Evolutionary conservation across 176 grass and related monocot species (phyloP).

Genomic region (Paspalum notatum): DNA sequence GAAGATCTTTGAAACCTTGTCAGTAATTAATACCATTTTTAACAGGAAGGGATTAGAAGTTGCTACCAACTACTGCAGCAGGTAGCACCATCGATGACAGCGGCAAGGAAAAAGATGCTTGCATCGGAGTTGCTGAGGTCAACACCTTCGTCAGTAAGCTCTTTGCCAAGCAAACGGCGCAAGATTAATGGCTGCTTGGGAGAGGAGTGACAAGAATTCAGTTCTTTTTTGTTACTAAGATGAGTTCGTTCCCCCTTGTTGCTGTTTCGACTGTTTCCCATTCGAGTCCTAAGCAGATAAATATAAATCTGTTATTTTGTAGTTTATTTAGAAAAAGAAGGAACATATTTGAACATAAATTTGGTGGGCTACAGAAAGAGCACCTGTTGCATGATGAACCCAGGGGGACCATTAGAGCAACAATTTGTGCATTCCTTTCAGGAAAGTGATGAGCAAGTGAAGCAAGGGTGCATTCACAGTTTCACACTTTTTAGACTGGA

Average conservation of each 20-base stretch:
- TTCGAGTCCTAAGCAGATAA: background rate
- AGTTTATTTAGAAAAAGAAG: background rate
- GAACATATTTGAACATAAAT: slow-evolving; percentile 12
- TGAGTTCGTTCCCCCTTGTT: slow-evolving; percentile 19
- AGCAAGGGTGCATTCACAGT: slow-evolving; percentile 2
- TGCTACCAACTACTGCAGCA: slow-evolving; percentile 61
- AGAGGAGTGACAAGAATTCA: slow-evolving; percentile 20
- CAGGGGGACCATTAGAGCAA: background rate
- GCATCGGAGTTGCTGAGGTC: background rate
- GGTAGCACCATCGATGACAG: background rate
- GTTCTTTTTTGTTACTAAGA: background rate
- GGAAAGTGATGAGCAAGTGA: slow-evolving; percentile 30
- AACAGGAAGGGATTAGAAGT: slow-evolving; percentile 59
- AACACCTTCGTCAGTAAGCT: background rate
- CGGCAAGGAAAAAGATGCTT: background rate
- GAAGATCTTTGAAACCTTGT: background rate
- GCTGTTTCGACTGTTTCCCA: too few relatives aligned
- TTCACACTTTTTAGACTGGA: slow-evolving; percentile 16
- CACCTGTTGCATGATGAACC: slow-evolving; percentile 15
- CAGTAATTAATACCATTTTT: background rate
- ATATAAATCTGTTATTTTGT: background rate
- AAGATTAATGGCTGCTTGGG: background rate
- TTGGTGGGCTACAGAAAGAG: background rate
- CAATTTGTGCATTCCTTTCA: slow-evolving; percentile 14
- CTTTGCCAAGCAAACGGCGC: slow-evolving; percentile 1